Evolutionary conservation across 1,284 basidiomycete species (phyloP).

Genomic region (Ceratobasidium sp.): DNA sequence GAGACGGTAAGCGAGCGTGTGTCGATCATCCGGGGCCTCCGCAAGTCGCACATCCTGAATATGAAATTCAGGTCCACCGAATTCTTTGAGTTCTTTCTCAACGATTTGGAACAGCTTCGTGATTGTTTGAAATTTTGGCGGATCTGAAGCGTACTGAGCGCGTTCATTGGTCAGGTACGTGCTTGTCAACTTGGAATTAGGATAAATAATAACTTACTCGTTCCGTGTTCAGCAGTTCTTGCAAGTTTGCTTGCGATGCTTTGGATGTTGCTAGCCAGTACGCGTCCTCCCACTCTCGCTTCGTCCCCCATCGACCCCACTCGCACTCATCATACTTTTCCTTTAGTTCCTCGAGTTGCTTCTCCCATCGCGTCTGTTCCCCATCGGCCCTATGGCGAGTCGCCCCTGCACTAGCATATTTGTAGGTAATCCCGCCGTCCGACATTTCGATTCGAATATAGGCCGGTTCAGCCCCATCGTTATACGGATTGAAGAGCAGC

Average conservation of each 20-base stretch:
- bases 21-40: background rate
- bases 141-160: background rate
- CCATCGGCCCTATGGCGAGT: no score
- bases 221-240: slow-evolving; percentile 6
- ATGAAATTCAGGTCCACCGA: slow-evolving; percentile 17
- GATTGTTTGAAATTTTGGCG: background rate
- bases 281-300: background rate
- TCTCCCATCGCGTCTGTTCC: no score
- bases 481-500: no score
- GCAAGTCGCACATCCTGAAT: background rate
- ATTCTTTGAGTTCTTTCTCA: background rate
- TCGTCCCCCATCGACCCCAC: no score
- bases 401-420: no score
- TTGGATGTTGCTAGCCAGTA: slow-evolving; percentile 20
- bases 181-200: background rate
- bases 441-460: no score
- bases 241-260: background rate
- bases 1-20: background rate
- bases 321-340: no score
- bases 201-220: background rate
- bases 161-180: no score
- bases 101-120: slow-evolving; percentile 3
- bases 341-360: no score
- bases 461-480: no score
- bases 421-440: no score